phyloP scores from a whole-genome alignment of 2,329 filamentous ascomycete species.

The Capronia epimyces region DNA sequence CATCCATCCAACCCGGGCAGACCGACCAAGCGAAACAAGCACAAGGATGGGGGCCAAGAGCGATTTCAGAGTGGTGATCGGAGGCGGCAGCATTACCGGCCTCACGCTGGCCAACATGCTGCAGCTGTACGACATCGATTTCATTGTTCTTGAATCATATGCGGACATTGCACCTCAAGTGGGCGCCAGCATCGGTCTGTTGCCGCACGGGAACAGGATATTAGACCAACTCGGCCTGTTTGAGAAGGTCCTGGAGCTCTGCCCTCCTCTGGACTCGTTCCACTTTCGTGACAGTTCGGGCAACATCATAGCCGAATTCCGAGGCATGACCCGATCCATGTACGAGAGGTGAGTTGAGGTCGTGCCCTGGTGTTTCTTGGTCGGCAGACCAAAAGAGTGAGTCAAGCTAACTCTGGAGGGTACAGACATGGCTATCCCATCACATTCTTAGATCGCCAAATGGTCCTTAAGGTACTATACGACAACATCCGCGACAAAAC shows the following conservation, averaged over 20 bases:
- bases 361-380: no score
- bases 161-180: slow-evolving; percentile 24
- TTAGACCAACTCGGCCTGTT: slow-evolving; percentile 23
- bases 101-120: slow-evolving; percentile 26
- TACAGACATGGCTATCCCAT: slow-evolving; percentile 20
- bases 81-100: slow-evolving; percentile 10
- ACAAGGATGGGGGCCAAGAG: slow-evolving; percentile 1
- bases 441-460: slow-evolving; percentile 29
- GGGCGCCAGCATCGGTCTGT: slow-evolving; percentile 26
- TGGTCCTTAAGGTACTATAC: slow-evolving; percentile 29
- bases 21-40: no score
- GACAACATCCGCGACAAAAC: slow-evolving; percentile 22
- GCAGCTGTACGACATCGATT: slow-evolving; percentile 25
- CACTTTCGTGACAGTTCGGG: slow-evolving; percentile 1
- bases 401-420: no score
- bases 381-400: no score
- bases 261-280: slow-evolving; percentile 3
- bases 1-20: no score
- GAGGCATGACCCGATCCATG: slow-evolving; percentile 2
- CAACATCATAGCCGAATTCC: slow-evolving; percentile 1
- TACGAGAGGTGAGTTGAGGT: slow-evolving; percentile 2
- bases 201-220: slow-evolving; percentile 22
- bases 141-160: slow-evolving; percentile 26
- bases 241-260: slow-evolving; percentile 3
- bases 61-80: slow-evolving; percentile 11